A percentile compares a stretch with the other conserved stretches of the same genome.
phyloP scores from a whole-genome alignment of 1,284 basidiomycete genomes.

The Sanghuangporus sanghuang region DNA sequence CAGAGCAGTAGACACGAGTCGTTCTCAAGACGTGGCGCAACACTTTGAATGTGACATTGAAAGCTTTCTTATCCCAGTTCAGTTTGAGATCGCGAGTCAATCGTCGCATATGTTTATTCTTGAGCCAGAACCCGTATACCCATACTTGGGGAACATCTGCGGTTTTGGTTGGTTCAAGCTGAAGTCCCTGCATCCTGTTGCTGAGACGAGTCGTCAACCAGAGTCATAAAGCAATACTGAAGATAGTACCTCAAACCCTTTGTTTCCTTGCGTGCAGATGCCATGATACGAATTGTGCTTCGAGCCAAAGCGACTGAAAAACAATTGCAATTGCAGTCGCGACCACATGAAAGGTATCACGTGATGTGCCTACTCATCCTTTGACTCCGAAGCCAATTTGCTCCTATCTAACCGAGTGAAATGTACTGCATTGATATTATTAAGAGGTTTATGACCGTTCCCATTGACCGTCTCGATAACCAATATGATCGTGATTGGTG shows the following conservation, averaged over 20 bases:
- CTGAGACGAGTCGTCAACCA: not conserved
- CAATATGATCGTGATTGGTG: too few species aligned
- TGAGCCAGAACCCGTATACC: not conserved
- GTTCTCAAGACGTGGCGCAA: not conserved
- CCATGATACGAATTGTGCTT: not conserved
- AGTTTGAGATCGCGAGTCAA: not conserved
- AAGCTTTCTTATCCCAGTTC: not conserved
- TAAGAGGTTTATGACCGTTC: too few species aligned
- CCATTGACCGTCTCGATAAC: too few species aligned
- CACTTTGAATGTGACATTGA: not conserved
- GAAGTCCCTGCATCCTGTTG: not conserved
- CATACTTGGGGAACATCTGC: not conserved
- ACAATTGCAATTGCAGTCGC: too few species aligned
- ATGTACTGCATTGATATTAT: too few species aligned
- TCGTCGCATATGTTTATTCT: not conserved
- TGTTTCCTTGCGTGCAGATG: not conserved
- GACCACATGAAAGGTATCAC: too few species aligned
- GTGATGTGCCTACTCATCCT: too few species aligned
- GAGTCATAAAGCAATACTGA: not conserved
- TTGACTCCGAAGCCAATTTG: too few species aligned
- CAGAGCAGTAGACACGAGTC: not conserved
- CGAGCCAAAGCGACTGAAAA: too few species aligned
- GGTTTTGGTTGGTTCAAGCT: too few species aligned
- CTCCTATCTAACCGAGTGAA: too few species aligned
- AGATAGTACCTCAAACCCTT: not conserved